Percentiles rank a stretch among this genome's conserved stretches.
phyloP scores from a whole-genome alignment of 2,329 filamentous ascomycete species.

The Penicillium expansum region DNA sequence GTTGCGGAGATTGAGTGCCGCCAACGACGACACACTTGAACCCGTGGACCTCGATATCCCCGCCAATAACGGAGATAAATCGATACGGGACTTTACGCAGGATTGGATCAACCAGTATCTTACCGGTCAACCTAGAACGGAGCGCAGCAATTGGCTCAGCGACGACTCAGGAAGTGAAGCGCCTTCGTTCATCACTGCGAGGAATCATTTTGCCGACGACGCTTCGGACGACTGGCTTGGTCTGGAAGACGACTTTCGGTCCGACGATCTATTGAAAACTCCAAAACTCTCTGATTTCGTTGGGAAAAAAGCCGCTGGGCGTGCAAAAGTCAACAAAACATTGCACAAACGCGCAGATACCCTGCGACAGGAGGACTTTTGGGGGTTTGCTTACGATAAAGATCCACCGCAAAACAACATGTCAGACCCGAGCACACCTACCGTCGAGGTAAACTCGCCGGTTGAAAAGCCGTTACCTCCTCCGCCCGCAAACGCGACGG shows the following conservation, averaged over 20 bases:
- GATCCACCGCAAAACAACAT: constrained; percentile 35
- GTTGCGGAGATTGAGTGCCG: constrained; percentile 29
- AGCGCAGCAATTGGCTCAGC: constrained; percentile 79
- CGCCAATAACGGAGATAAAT: constrained; percentile 31
- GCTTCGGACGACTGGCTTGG: constrained; percentile 46
- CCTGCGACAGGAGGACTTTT: constrained; percentile 46
- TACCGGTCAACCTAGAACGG: constrained; percentile 65
- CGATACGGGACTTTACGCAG: constrained; percentile 63
- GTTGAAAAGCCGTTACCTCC: constrained; percentile 44
- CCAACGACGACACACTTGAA: constrained; percentile 28
- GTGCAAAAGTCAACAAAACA: constrained; percentile 33
- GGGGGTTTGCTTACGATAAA: constrained; percentile 46
- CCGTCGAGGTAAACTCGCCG: constrained; percentile 25
- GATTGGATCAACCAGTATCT: constrained; percentile 85
- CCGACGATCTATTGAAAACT: constrained; percentile 41
- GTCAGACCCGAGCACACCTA: constrained; percentile 28
- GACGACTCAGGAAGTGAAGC: constrained; percentile 73
- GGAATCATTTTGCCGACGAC: constrained; percentile 43
- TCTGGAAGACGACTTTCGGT: constrained; percentile 38
- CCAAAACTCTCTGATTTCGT: constrained; percentile 41
- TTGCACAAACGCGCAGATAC: constrained; percentile 42
- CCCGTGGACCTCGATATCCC: constrained; percentile 26
- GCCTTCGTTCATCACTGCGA: constrained; percentile 57
- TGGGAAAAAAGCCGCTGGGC: constrained; percentile 24
- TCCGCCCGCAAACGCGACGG: constrained; percentile 24